phyloP scores from a whole-genome alignment of 2,329 filamentous ascomycete genomes.

The Botrytis elliptica region DNA sequence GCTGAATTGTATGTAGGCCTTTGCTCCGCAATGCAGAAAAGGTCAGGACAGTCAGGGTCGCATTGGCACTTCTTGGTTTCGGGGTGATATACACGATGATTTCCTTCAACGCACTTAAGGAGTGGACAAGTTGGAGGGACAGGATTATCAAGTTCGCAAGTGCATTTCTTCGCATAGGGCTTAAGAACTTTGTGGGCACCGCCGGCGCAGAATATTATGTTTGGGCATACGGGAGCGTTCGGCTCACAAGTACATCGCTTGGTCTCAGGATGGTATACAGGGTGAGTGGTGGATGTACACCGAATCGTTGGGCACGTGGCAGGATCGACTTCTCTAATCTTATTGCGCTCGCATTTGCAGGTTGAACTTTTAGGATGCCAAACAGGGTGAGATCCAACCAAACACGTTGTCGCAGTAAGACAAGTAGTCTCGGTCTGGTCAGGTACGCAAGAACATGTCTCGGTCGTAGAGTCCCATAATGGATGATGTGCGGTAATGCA shows the following conservation, averaged over 20 bases:
- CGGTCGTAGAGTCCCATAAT: conserved; percentile 16
- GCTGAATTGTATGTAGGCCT: conserved; percentile 24
- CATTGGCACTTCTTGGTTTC: conserved; percentile 28
- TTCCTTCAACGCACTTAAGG: conserved; percentile 26
- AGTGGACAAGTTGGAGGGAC: conserved; percentile 24
- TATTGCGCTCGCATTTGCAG: conserved; percentile 11
- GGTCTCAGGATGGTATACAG: conserved; percentile 25
- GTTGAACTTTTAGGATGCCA: conserved; percentile 8
- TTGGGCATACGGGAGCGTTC: conserved; percentile 20
- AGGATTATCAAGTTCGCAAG: conserved; percentile 25
- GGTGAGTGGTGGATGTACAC: conserved; percentile 23
- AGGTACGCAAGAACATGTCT: conserved; percentile 21
- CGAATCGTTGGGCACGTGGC: conserved; percentile 24
- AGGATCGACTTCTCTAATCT: conserved; percentile 13
- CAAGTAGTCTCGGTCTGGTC: conserved; percentile 13
- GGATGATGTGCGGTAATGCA: conserved; percentile 9
- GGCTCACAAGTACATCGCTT: conserved; percentile 28
- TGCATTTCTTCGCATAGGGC: conserved; percentile 24
- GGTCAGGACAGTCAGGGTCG: conserved; percentile 27
- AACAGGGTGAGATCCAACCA: conserved; percentile 8
- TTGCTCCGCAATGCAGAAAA: conserved; percentile 27
- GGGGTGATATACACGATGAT: conserved; percentile 28
- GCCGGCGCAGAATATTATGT: conserved; percentile 25
- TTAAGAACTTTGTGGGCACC: conserved; percentile 23
- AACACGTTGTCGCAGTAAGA: conserved; percentile 9